Percentiles rank a stretch among this genome's conserved stretches.
These are phyloP conservation scores for Powellomyces hirtus DNA, from an alignment of 192 early-diverging fungal species.

Conservation along the genomic window DNA sequence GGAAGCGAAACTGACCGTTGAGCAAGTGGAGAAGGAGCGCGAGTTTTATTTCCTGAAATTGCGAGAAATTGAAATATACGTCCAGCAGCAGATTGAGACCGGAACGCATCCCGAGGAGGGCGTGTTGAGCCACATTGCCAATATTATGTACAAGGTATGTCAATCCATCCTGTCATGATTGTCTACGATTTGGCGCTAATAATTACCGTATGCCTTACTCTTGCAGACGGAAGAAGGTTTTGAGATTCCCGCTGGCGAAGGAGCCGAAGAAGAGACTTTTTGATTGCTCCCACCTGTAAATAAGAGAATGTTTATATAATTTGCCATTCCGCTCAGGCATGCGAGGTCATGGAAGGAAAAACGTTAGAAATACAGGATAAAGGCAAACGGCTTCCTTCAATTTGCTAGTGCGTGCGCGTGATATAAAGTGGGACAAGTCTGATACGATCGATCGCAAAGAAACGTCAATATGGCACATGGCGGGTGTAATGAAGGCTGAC, in stretches of 20 bases:
- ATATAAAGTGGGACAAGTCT: too few species aligned
- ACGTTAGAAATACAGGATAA: too few species aligned
- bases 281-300: not conserved
- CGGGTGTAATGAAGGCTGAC: too few species aligned
- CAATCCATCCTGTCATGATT: conserved; percentile 24
- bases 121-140: conserved; percentile 71
- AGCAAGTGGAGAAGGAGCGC: conserved; percentile 92
- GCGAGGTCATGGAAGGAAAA: too few species aligned
- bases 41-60: conserved; percentile 97
- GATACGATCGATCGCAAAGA: too few species aligned
- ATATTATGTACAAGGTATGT: conserved; percentile 89
- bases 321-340: too few species aligned
- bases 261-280: conserved; percentile 28
- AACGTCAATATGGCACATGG: too few species aligned
- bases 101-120: conserved; percentile 31
- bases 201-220: not conserved
- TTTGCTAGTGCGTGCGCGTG: too few species aligned
- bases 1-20: conserved; percentile 82
- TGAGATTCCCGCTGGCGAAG: conserved; percentile 62
- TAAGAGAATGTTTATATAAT: not conserved
- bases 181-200: not conserved
- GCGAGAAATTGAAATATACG: conserved; percentile 89
- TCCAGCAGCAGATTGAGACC: conserved; percentile 71
- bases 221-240: conserved; percentile 72
- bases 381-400: too few species aligned